Base-by-base conservation (phyloP, 2,329 filamentous ascomycete genomes). In the Pseudogymnoascus sp. region DNA sequence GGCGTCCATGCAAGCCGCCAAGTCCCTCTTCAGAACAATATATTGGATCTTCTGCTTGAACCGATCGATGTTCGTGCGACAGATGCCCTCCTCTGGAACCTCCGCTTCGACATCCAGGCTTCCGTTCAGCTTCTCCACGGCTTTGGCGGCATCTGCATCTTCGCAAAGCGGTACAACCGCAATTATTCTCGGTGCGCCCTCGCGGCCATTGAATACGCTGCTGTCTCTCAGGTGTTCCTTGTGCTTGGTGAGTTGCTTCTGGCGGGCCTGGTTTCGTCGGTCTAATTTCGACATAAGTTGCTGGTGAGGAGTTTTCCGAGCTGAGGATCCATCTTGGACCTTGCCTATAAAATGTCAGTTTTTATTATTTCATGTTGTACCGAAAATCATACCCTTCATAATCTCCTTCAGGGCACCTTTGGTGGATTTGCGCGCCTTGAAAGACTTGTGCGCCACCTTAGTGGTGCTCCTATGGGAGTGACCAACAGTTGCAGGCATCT, bases 281-380 rank as follows among this genome's bases (percentile, higher is more conserved):
- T 96, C 92, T 75, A 99, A 84, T 78, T 97, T 99, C 64, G 92
- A 96, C 90, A 97, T 93, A 78, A 97, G 86, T 78, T 96, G 91
- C 75, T 99, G 95, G 75, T 96, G 91, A 62, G 91, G 91, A 14
- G 93, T 96, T 76, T 91, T 96, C 72, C 93, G 87, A 70, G 81
- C 81, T 65, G 88, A 88, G 70, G 83, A 85, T 72, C 96, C 90
- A 71, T 85, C 79, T 62, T 81, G 88, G 59, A 93, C 83, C 76
- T 95, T 95, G 73, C 93, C 91, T 95, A 65, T 38, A 63, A 37
- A 52, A 21, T 63, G 45, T 28, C 11, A 64, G 62, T 28, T 38
- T 35, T 58, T 8, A 60, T 62, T 52, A 59, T 28, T 63, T 61
- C 63, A 18, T 59, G 21, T 4, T n/a, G 28, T 35, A 52, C 59